Base-by-base conservation (phyloP, 306 rosid species). In the Lagenaria siceraria region DNA sequence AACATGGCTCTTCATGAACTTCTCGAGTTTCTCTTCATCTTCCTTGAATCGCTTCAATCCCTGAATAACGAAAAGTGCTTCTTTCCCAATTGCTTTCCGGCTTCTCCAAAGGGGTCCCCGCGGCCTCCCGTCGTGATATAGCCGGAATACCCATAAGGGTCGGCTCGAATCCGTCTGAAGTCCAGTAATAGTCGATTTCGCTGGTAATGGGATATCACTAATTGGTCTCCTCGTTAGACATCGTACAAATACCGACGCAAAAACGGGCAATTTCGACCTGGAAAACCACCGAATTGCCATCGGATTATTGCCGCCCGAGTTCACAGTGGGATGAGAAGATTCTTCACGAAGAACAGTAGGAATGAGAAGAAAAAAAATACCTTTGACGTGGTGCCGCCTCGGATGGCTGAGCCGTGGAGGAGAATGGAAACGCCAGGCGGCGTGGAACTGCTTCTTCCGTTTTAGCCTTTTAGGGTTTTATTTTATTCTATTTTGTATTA, bases 51-150 rank as follows among this genome's bases (percentile, higher is more conserved):
- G 85, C 84, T 92, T 92, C 85, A 92, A 72, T 6, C 97, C 99
- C 55, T 78, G 77, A 24, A 95, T 80, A 19, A 86, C 99, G 77
- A 83, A 90, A 14, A 92, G 86, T 2, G 99, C 97, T 81, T 92
- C 97, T 88, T 95, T 95, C 1, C 97, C 97, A 25, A 92, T 86
- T 63, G 92, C 80, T 85, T 95, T 95, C 81, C 91, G 91, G 27
- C 97, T 97, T 64, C 91, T 90, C 99, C 97, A 95, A 78, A 95
- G 99, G 21, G 99, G 97, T 0, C 99, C 99, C 78, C 99, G 87
- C 19, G 97, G 97, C 78, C 99, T 85, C 78, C 99, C 97, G 43
- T 95, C 99, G 46, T 90, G 99, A 86, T 88, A 95, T 31, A 79
- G 87, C 81, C 90, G 82, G n/a, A 86, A 77, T 74, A 51, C 80